Evolutionary conservation across 768 basidiomycete species (phyloP).

Genomic region (Rhizopogon vesiculosus): DNA sequence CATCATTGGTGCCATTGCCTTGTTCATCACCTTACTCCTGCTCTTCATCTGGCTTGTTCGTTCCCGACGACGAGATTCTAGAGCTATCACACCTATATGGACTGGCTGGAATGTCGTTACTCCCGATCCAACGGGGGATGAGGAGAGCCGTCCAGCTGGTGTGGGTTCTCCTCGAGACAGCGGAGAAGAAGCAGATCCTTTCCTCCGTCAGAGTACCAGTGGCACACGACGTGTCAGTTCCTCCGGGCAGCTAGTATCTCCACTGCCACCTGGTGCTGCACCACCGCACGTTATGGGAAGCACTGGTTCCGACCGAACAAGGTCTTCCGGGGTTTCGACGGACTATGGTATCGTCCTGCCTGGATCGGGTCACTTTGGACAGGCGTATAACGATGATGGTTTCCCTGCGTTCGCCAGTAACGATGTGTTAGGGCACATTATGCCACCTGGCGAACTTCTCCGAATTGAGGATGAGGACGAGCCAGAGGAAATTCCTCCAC

Average conservation of each 20-base stretch:
- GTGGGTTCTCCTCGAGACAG: conserved; percentile 67
- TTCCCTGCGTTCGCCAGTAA: conserved; percentile 23
- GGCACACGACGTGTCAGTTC: conserved; percentile 12
- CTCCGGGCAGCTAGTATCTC: conserved; percentile 15
- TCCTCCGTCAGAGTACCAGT: conserved; percentile 40
- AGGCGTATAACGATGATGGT: conserved; percentile 22
- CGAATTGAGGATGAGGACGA: conserved; percentile 32
- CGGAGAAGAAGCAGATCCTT: conserved; percentile 66
- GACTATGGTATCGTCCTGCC: conserved; percentile 30
- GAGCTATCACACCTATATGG: conserved; percentile 26
- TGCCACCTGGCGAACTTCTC: conserved; percentile 31
- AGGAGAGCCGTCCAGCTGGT: conserved; percentile 39
- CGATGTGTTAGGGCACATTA: conserved; percentile 29
- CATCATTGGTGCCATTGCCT: conserved; percentile 50
- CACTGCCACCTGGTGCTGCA: conserved; percentile 29
- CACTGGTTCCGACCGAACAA: conserved; percentile 31
- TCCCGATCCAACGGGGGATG: conserved; percentile 16
- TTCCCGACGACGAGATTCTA: conserved; percentile 12
- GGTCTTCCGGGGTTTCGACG: conserved; percentile 35
- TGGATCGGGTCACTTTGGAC: conserved; percentile 27
- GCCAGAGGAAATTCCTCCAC: conserved; percentile 12
- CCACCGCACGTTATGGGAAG: conserved; percentile 34
- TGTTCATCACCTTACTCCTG: conserved; percentile 53
- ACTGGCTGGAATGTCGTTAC: conserved; percentile 44
- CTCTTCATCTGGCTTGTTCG: conserved; percentile 30